Evolutionary conservation across 2,329 filamentous ascomycete genomes (phyloP).

Genomic region (Xylaria sp.): DNA sequence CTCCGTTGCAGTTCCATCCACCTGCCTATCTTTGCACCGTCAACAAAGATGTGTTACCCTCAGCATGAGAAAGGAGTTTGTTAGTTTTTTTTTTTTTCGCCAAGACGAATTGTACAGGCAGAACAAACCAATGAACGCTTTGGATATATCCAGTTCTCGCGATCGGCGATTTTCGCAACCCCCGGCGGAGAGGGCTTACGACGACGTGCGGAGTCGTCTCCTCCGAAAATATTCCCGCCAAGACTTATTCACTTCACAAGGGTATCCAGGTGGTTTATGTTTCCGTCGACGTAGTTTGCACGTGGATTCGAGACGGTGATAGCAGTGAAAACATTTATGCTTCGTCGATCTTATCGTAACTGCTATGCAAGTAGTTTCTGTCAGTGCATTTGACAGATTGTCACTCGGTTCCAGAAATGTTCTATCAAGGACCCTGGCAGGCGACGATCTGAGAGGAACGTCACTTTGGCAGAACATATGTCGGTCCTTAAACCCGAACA

Average conservation of each 20-base stretch:
- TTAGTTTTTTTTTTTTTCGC: background rate
- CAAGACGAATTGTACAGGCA: background rate
- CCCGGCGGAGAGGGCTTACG: slow-evolving; percentile 8
- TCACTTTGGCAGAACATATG: too few relatives aligned
- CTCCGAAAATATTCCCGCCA: slow-evolving; percentile 1
- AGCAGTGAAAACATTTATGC: too few relatives aligned
- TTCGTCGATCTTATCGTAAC: too few relatives aligned
- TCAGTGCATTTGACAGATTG: too few relatives aligned
- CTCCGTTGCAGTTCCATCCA: background rate
- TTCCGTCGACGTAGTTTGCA: background rate
- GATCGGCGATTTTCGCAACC: slow-evolving; percentile 10
- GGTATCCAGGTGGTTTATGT: too few relatives aligned
- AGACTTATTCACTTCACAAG: background rate
- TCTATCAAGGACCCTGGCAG: too few relatives aligned
- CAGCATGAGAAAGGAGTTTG: background rate
- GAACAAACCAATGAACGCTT: background rate
- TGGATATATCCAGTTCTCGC: background rate
- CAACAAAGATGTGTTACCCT: background rate
- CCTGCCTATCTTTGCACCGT: background rate
- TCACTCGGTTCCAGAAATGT: too few relatives aligned
- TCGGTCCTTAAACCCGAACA: too few relatives aligned
- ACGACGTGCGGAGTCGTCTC: slow-evolving; percentile 16
- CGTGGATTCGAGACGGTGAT: too few relatives aligned
- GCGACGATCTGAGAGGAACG: too few relatives aligned
- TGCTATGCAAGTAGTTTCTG: too few relatives aligned